Evolutionary conservation across 164 flowering plant genomes (phyloP).

Genomic region (Akebia trifoliata): DNA sequence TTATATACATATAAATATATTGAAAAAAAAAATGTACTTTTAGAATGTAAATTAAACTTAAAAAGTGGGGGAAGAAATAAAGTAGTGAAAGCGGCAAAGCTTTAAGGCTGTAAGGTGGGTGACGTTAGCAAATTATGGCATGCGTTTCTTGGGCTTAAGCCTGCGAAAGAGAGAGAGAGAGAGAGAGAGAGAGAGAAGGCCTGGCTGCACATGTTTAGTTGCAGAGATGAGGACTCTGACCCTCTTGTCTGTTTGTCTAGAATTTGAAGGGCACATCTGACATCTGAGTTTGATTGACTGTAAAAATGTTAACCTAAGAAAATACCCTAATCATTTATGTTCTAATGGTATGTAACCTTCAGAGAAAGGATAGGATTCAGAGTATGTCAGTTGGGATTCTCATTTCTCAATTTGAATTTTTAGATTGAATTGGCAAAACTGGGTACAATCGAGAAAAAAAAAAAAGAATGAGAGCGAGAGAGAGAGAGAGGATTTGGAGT

Average conservation of each 20-base stretch:
- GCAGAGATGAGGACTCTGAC: background rate
- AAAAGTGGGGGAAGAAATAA: background rate
- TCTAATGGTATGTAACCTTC: too few species aligned
- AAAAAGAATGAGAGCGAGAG: too few species aligned
- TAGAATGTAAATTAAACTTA: too few species aligned
- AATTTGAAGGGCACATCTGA: slow-evolving; percentile 2
- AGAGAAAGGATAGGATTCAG: too few species aligned
- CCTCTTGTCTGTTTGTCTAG: slow-evolving; percentile 6
- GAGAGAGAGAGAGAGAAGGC: background rate
- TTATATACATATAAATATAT: too few species aligned
- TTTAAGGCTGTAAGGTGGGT: slow-evolving; percentile 2
- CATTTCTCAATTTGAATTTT: too few species aligned
- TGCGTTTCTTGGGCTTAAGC: slow-evolving; percentile 15
- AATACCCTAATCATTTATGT: too few species aligned
- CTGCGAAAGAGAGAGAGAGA: background rate
- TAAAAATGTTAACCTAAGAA: background rate
- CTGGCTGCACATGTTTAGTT: background rate
- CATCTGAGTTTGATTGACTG: background rate
- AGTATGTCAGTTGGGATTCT: too few species aligned
- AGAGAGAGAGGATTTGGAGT: too few species aligned
- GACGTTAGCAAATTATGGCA: slow-evolving; percentile 14
- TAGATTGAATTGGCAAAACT: too few species aligned
- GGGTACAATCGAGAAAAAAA: too few species aligned
- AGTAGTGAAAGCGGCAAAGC: background rate
- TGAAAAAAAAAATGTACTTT: too few species aligned